phyloP scores from a whole-genome alignment of 192 early-diverging fungal species.

The Coemansia sp. region DNA sequence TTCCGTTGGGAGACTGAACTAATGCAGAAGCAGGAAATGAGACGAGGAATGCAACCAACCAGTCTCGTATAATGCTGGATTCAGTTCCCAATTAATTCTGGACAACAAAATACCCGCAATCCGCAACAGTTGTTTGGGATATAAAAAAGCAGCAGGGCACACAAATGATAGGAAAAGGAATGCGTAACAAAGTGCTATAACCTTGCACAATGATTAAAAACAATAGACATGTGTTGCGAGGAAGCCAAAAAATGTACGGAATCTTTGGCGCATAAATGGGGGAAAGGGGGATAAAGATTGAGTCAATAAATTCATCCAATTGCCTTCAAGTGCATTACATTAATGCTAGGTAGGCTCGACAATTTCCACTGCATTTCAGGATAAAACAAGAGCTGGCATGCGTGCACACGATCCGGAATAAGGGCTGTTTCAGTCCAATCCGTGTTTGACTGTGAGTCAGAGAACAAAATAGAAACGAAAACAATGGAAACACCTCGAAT shows the following conservation, averaged over 20 bases:
- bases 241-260: background rate
- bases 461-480: background rate
- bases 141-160: background rate
- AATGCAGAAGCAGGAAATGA: conserved; percentile 1
- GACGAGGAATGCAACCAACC: background rate
- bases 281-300: background rate
- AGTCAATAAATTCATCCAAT: conserved; percentile 2
- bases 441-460: conserved; percentile 6
- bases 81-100: background rate
- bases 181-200: background rate
- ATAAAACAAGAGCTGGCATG: conserved; percentile 1
- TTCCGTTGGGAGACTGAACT: background rate
- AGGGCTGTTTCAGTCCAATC: background rate
- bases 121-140: background rate
- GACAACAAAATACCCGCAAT: background rate
- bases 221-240: background rate
- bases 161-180: background rate
- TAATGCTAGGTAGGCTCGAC: background rate
- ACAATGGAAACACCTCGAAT: background rate
- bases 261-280: background rate
- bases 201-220: background rate
- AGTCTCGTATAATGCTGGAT: background rate
- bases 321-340: background rate
- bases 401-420: background rate
- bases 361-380: conserved; percentile 2